These are phyloP conservation scores for Pezicula radicicola DNA, from an alignment of 2,329 filamentous ascomycete genomes.

Conservation along the genomic window DNA sequence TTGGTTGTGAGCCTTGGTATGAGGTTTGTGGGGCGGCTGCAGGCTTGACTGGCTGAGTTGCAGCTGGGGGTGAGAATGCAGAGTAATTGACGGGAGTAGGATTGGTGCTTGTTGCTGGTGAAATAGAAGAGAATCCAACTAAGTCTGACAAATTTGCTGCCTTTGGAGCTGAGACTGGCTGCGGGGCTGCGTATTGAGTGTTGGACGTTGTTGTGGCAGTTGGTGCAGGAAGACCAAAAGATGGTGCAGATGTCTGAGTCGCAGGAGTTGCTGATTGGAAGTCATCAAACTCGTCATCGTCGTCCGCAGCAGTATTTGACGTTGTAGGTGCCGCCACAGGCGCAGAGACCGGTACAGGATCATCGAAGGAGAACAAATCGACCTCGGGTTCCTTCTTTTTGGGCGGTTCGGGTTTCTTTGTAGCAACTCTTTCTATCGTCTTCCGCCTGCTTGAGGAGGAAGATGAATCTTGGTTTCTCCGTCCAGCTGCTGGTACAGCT, in stretches of 20 bases:
- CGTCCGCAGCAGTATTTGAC: constrained; percentile 45
- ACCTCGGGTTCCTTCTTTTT: constrained; percentile 87
- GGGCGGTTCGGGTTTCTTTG: constrained; percentile 64
- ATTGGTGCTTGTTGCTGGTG: constrained; percentile 61
- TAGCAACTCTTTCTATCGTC: constrained; percentile 37
- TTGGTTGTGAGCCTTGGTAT: constrained; percentile 78
- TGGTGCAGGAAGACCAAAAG: constrained; percentile 37
- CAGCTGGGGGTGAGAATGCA: constrained; percentile 51
- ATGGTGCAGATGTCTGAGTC: constrained; percentile 38
- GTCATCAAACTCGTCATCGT: constrained; percentile 95
- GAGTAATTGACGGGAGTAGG: constrained; percentile 61
- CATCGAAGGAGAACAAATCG: constrained; percentile 92
- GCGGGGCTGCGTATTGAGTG: constrained; percentile 75
- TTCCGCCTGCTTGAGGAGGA: constrained; percentile 30
- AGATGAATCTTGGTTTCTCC: constrained; percentile 24
- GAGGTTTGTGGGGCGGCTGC: constrained; percentile 49
- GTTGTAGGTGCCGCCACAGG: constrained; percentile 38
- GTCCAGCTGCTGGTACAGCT: constrained; percentile 46
- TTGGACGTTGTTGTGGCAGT: constrained; percentile 50
- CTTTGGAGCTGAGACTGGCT: constrained; percentile 81
- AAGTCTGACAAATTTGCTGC: constrained; percentile 78
- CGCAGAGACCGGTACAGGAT: constrained; percentile 52
- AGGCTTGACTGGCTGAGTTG: constrained; percentile 36
- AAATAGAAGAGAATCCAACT: constrained; percentile 76
- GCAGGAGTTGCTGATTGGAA: constrained; percentile 82